Evolutionary conservation across 495 filamentous ascomycete genomes (phyloP), one percentile per base, ranked within the genome.

Genomic region (Tuber melanosporum): DNA sequence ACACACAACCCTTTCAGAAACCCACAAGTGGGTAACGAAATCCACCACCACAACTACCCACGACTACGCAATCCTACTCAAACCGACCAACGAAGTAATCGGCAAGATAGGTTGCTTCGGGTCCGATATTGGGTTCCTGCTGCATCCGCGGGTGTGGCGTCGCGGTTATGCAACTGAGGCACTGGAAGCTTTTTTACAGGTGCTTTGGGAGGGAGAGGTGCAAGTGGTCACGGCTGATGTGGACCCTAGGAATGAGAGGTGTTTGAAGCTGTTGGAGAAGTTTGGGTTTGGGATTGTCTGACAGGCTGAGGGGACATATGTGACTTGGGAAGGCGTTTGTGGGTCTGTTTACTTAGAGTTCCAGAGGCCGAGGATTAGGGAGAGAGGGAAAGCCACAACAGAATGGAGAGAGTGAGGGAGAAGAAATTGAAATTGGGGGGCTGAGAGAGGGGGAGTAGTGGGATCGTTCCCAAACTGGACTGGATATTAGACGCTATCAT

Each of bases 281-380:
- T 75, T 42, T 62, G 76, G 78, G 41, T 75, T 79, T 44, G 41
- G 70, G 26, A 70, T 72, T 41, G 47, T 42, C 19, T 73, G 73
- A 26, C 43, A 46, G 41, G 70, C 39, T 52, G 47, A 43, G 39
- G 36, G 20, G 7, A 80, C 73, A 0, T 73, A 45, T 46, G 19
- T 70, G 0, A 75, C 73, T 5, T 62, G 75, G 72, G 45, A 78
- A 14, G 73, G 76, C 8, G 70, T 20, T 73, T 79, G 73, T 19
- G 73, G 71, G 36, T 80, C 73, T 10, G 45, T 80, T 52, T 80
- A 80, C 71, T 19, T 78, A 39, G 71, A n/a, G 42, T 45, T 80
- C 2, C 19, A 52, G 14, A 75, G 70, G 39, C 70, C 71, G 9
- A 8, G 42, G 19, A 1, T 32, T 12, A 46, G 71, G 32, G 14